Conservation (phyloP, 805 yeast genomes). For the Saccharomycopsis sp. region DNA sequence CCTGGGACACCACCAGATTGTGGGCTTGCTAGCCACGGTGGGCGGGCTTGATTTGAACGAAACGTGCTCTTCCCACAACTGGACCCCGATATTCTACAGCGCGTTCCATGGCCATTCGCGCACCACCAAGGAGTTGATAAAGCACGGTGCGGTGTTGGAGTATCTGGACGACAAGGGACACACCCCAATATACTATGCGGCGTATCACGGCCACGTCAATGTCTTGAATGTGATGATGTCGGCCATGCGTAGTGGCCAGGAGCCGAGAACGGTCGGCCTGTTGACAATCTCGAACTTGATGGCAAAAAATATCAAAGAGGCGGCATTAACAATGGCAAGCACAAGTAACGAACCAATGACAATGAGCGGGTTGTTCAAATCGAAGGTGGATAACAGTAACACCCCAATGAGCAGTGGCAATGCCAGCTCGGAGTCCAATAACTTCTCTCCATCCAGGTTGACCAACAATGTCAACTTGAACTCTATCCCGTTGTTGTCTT, state of each 20-base stretch:
- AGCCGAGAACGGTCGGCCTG: too few species aligned
- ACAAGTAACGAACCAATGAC: too few species aligned
- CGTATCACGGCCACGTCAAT: slow-evolving; percentile 88
- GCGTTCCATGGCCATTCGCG: slow-evolving; percentile 73
- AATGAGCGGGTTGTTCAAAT: too few species aligned
- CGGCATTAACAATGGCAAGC: too few species aligned
- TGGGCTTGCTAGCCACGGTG: slow-evolving; percentile 57
- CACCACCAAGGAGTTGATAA: slow-evolving; percentile 62
- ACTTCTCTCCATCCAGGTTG: too few species aligned
- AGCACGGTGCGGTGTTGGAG: slow-evolving; percentile 60
- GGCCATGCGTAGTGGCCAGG: too few species aligned
- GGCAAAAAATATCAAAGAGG: too few species aligned
- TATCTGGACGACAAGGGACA: slow-evolving; percentile 71
- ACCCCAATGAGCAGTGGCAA: too few species aligned
- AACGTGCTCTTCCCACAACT: slow-evolving; percentile 56
- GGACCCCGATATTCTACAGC: slow-evolving; percentile 92
- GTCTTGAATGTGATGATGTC: slow-evolving; percentile 50
- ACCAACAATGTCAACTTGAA: slow-evolving; percentile 38
- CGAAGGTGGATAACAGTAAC: too few species aligned
- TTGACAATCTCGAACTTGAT: too few species aligned
- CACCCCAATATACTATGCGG: slow-evolving; percentile 79
- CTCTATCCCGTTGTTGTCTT: slow-evolving; percentile 77
- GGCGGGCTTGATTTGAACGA: slow-evolving; percentile 69
- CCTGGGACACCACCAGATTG: slow-evolving; percentile 63
- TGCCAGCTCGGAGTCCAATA: too few species aligned